Conservation (phyloP, 2,329 filamentous ascomycete species). For the Aspergillus proliferans region DNA sequence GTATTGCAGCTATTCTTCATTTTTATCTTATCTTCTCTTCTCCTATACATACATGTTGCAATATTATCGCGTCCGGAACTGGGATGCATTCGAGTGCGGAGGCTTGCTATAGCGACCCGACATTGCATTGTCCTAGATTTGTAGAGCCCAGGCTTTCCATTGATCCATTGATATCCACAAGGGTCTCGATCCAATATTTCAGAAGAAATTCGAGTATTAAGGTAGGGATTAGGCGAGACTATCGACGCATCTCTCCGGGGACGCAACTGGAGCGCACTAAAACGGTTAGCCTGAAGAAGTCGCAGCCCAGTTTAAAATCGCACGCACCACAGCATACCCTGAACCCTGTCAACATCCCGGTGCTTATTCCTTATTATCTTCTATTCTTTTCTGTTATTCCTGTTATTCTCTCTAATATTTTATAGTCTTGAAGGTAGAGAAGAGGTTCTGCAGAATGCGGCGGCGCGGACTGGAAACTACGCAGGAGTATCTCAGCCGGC, state of each 20-base stretch:
- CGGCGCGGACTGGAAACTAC: constrained; percentile 8
- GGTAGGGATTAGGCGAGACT: no score
- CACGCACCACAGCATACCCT: background rate
- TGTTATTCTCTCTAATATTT: background rate
- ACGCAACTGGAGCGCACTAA: background rate
- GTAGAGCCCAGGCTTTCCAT: no score
- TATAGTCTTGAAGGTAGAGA: background rate
- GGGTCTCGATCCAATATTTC: no score
- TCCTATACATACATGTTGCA: no score
- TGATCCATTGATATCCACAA: no score
- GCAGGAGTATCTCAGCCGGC: constrained; percentile 1
- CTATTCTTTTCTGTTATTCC: background rate
- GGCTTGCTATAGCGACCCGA: no score
- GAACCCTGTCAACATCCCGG: background rate
- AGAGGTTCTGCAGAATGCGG: constrained; percentile 2
- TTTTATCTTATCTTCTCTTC: background rate
- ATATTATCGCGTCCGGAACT: no score
- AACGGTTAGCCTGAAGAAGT: background rate
- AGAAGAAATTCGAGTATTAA: no score
- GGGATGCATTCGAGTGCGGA: no score
- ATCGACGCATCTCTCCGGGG: no score
- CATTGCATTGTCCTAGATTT: no score
- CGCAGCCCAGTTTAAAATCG: background rate
- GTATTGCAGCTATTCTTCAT: background rate
- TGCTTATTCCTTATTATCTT: background rate